Percentiles rank a stretch among this genome's conserved stretches.
These are phyloP conservation scores for Geotrichum phurueaensis DNA, from an alignment of 1,139 yeast genomes.

Conservation along the genomic window DNA sequence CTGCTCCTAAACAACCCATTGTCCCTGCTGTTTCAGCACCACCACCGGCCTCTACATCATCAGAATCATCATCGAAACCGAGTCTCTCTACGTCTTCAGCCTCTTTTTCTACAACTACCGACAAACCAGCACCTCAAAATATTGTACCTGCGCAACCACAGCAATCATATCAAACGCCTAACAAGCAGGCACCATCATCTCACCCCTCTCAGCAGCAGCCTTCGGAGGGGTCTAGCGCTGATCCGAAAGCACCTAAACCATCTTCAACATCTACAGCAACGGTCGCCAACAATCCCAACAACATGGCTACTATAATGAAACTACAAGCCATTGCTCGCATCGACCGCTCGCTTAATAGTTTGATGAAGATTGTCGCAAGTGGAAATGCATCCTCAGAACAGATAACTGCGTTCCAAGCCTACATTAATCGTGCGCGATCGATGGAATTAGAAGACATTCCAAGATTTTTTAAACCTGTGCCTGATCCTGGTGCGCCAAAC, in stretches of 20 bases:
- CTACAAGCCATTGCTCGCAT: constrained; percentile 73
- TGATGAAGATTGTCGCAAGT: constrained; percentile 80
- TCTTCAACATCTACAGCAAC: constrained; percentile 13
- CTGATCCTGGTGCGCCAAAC: constrained; percentile 13
- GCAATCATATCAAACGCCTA: background rate
- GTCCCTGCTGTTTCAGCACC: background rate
- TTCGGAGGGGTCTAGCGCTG: background rate
- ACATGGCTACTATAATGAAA: constrained; percentile 75
- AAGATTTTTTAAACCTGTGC: constrained; percentile 17
- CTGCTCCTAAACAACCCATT: background rate
- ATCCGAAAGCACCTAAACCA: background rate
- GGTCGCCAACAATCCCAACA: constrained; percentile 38
- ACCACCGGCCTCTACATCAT: background rate
- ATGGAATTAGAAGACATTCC: constrained; percentile 53
- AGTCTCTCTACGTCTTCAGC: background rate
- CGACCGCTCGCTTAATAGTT: constrained; percentile 56
- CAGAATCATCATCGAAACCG: background rate
- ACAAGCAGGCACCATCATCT: background rate
- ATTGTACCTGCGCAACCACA: background rate
- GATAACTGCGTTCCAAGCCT: constrained; percentile 70
- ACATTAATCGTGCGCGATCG: constrained; percentile 63
- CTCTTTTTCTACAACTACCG: background rate
- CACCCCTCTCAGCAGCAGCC: background rate
- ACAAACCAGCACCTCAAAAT: background rate
- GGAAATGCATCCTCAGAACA: constrained; percentile 70